Evolutionary conservation across 768 basidiomycete species (phyloP).

Genomic region (Leccinum incarnatum): DNA sequence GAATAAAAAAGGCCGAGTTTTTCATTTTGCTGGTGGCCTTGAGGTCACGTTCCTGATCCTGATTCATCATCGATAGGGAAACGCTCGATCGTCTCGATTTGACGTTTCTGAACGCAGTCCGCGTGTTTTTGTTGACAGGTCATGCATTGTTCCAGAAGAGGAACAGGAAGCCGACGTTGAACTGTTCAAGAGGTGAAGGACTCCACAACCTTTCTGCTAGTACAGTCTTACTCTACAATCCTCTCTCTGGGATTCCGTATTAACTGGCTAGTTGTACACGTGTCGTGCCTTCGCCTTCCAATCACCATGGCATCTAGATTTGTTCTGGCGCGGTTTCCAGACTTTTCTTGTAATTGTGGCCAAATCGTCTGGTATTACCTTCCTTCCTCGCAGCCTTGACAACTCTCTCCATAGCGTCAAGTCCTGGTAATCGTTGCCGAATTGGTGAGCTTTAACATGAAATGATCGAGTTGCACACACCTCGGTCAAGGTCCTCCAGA

Average conservation of each 20-base stretch:
- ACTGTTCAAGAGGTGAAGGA: conserved; percentile 59
- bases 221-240: neutral
- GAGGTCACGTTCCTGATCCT: conserved; percentile 6
- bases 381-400: conserved; percentile 64
- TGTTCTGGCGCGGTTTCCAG: conserved; percentile 35
- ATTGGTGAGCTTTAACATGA: neutral
- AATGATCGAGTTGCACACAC: conserved; percentile 32
- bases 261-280: neutral
- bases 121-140: conserved; percentile 60
- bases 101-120: conserved; percentile 83
- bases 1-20: neutral
- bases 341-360: conserved; percentile 69
- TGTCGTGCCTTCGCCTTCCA: too few relatives aligned
- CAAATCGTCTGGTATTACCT: conserved; percentile 54
- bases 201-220: neutral
- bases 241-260: neutral
- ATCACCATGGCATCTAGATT: conserved; percentile 14
- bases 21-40: neutral
- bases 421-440: conserved; percentile 39
- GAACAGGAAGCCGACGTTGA: conserved; percentile 83
- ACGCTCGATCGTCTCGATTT: conserved; percentile 94
- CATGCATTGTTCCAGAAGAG: conserved; percentile 75
- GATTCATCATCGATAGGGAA: conserved; percentile 52
- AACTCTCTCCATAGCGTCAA: conserved; percentile 84
- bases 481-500: conserved; percentile 73